Percentiles rank a stretch among this genome's conserved stretches.
phyloP scores from a whole-genome alignment of 2,329 filamentous ascomycete species.

The Aspergillus felis region DNA sequence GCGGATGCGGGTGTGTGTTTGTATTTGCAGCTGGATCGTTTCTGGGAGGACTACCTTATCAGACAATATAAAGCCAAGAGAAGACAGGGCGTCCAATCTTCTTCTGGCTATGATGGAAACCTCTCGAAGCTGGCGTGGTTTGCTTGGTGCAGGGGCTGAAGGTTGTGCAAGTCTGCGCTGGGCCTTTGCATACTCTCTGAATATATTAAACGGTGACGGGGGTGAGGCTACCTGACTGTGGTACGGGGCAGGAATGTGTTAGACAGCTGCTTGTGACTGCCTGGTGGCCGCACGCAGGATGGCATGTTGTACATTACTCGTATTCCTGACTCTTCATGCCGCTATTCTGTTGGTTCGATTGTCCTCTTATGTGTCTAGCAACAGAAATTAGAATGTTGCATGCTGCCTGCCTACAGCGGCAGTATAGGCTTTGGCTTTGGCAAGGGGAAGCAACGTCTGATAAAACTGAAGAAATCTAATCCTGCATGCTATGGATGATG shows the following conservation, averaged over 20 bases:
- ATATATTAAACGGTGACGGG: not conserved
- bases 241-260: not conserved
- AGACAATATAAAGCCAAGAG: not conserved
- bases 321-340: not conserved
- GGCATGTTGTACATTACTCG: not conserved
- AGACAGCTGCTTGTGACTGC: not conserved
- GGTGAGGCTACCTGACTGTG: not conserved
- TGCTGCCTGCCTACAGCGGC: too few species aligned
- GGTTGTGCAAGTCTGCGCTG: not conserved
- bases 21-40: not conserved
- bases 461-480: not conserved
- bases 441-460: not conserved
- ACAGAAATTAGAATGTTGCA: not conserved
- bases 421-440: too few species aligned
- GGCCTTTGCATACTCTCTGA: not conserved
- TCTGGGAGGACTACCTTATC: not conserved
- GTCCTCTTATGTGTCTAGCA: not conserved
- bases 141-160: not conserved
- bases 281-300: not conserved
- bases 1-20: not conserved
- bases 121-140: not conserved
- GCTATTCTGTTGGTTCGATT: not conserved
- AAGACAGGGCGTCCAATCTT: not conserved
- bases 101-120: not conserved
- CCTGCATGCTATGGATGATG: not conserved